Evolutionary conservation across 768 basidiomycete genomes (phyloP).

Genomic region (Hebeloma cylindrosporum): DNA sequence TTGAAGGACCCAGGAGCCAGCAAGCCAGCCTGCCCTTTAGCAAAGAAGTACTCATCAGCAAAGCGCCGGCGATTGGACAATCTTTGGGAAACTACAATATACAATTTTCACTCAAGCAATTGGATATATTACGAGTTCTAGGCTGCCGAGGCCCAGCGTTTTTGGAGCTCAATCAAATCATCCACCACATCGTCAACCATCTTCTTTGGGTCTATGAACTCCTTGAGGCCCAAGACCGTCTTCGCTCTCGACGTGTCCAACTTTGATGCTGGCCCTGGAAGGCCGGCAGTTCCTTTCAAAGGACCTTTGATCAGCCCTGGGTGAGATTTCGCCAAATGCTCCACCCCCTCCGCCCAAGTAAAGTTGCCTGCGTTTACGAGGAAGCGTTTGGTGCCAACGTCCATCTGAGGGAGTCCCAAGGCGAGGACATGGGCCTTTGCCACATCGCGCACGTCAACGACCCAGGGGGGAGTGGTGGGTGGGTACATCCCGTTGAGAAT

Average conservation of each 20-base stretch:
- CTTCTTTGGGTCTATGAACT: slow-evolving; percentile 22
- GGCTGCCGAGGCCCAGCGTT: slow-evolving; percentile 17
- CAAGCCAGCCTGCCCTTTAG: too few relatives aligned
- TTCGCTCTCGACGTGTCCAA: slow-evolving; percentile 23
- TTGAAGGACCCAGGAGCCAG: too few relatives aligned
- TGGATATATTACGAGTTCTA: too few relatives aligned
- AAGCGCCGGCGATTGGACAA: too few relatives aligned
- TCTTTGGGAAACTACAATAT: too few relatives aligned
- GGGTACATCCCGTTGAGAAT: slow-evolving; percentile 28
- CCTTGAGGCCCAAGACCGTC: slow-evolving; percentile 23
- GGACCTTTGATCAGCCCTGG: too few relatives aligned
- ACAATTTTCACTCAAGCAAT: too few relatives aligned
- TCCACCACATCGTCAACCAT: slow-evolving; percentile 27
- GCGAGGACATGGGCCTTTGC: slow-evolving; percentile 35
- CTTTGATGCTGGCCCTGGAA: too few relatives aligned
- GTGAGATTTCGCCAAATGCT: slow-evolving; percentile 21
- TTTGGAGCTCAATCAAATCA: slow-evolving; percentile 20
- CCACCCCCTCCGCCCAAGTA: slow-evolving; percentile 32
- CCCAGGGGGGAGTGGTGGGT: slow-evolving; percentile 25
- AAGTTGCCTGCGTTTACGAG: slow-evolving; percentile 27
- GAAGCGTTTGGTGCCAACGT: slow-evolving; percentile 29
- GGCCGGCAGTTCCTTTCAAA: too few relatives aligned
- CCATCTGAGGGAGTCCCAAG: slow-evolving; percentile 24
- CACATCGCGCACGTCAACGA: slow-evolving; percentile 38
- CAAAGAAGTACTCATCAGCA: too few relatives aligned